Conservation (phyloP, 495 filamentous ascomycete genomes). For the Hypoxylon intermedium region DNA sequence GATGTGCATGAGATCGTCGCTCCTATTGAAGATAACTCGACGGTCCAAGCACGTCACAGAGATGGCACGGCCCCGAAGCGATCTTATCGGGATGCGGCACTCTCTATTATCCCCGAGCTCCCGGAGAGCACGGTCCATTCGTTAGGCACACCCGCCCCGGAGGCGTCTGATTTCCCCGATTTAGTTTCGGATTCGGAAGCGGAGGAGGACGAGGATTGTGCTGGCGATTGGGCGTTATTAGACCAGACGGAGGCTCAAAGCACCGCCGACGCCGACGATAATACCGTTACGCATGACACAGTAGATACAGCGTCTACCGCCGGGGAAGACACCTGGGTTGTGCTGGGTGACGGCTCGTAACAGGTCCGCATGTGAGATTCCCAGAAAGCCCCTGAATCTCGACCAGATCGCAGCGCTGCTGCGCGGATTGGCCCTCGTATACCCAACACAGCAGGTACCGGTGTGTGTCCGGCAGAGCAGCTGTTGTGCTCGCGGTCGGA, state of each 20-base stretch:
- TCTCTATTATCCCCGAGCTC: conserved; percentile 39
- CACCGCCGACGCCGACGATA: conserved; percentile 7
- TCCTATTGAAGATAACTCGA: conserved; percentile 1
- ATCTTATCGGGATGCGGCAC: conserved; percentile 16
- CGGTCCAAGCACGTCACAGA: neutral
- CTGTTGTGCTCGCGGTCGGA: conserved; percentile 34
- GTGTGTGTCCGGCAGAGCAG: conserved; percentile 12
- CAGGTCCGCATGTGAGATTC: conserved; percentile 52
- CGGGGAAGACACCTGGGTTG: conserved; percentile 43
- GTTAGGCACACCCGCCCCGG: conserved; percentile 11
- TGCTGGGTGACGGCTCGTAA: conserved; percentile 57
- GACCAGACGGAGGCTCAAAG: conserved; percentile 1
- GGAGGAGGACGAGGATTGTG: conserved; percentile 1
- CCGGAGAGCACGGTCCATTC: conserved; percentile 32
- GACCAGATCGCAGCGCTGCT: conserved; percentile 36
- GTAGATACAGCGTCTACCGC: conserved; percentile 22
- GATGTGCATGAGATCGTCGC: conserved; percentile 13
- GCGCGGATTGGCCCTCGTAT: conserved; percentile 48
- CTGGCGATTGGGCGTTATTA: conserved; percentile 27
- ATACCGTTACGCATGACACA: conserved; percentile 21
- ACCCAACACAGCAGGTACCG: conserved; percentile 24
- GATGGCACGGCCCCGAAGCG: neutral
- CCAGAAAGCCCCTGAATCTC: conserved; percentile 46
- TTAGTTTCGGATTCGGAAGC: conserved; percentile 31
- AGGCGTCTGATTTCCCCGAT: conserved; percentile 29